phyloP scores from a whole-genome alignment of 192 early-diverging fungal genomes.

The Backusella tarrabulga region DNA sequence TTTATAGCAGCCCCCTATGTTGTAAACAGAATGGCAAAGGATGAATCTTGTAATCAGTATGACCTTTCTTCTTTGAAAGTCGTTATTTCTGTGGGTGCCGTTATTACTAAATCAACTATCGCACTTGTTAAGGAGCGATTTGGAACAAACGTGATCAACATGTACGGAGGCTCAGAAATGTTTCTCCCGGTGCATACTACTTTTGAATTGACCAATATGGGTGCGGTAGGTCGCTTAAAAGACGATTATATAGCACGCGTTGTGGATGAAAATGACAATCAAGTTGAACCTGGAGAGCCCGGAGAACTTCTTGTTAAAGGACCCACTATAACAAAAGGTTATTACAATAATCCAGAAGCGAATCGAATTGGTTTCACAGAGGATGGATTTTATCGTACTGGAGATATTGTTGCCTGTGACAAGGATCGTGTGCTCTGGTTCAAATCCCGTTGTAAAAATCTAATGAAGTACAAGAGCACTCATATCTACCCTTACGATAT shows the following conservation, averaged over 20 bases:
- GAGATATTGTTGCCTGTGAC: neutral
- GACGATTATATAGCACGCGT: conserved; percentile 37
- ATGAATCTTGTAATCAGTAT: neutral
- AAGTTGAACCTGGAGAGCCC: conserved; percentile 27
- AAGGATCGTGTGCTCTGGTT: neutral
- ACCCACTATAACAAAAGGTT: neutral
- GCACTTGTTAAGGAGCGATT: neutral
- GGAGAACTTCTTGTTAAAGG: neutral
- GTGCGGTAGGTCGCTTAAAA: conserved; percentile 37
- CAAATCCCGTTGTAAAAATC: neutral
- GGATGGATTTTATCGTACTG: neutral
- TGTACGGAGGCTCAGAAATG: neutral
- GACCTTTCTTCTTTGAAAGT: neutral
- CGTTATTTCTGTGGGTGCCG: neutral
- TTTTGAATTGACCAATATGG: neutral
- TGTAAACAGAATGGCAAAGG: neutral
- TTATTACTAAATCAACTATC: neutral
- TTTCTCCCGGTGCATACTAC: neutral
- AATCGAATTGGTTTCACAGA: neutral
- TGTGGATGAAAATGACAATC: conserved; percentile 43
- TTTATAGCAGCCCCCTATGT: neutral
- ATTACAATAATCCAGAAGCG: neutral
- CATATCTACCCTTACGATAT: neutral
- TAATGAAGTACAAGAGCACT: neutral
- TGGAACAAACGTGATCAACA: neutral